A percentile compares a stretch with the other conserved stretches of the same genome.
Evolutionary conservation across 148 eudicot species (phyloP).

Genomic region (Cornus suecica): DNA sequence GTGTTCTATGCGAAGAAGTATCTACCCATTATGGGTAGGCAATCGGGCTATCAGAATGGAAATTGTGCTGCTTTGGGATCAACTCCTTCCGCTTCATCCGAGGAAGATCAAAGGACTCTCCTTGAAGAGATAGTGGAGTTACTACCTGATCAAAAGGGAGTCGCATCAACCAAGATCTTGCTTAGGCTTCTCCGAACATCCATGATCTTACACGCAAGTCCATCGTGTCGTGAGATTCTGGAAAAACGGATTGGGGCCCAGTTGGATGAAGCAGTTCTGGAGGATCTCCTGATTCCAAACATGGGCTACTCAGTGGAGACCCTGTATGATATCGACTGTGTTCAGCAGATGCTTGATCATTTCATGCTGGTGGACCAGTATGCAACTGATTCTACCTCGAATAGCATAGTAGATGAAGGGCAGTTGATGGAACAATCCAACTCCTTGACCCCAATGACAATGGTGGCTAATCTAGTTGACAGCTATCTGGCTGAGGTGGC

Average conservation of each 20-base stretch:
- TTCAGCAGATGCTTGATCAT: slow-evolving; percentile 47
- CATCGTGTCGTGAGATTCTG: slow-evolving; percentile 31
- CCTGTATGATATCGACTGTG: slow-evolving; percentile 47
- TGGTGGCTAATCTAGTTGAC: slow-evolving; percentile 55
- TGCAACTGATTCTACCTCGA: slow-evolving; percentile 24
- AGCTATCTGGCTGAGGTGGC: slow-evolving; percentile 56
- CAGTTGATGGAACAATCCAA: slow-evolving; percentile 20
- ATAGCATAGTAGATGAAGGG: slow-evolving; percentile 26
- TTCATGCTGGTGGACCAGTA: slow-evolving; percentile 38
- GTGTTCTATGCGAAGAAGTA: slow-evolving; percentile 42
- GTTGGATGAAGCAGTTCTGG: slow-evolving; percentile 42
- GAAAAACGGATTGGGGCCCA: slow-evolving; percentile 41
- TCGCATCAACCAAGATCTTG: slow-evolving; percentile 32
- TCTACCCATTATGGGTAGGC: slow-evolving; percentile 34
- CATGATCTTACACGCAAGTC: slow-evolving; percentile 35
- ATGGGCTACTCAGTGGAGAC: slow-evolving; percentile 46
- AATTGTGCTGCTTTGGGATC: slow-evolving; percentile 13
- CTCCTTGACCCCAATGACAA: slow-evolving; percentile 27
- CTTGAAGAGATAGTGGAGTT: slow-evolving; percentile 45
- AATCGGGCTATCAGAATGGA: slow-evolving; percentile 22
- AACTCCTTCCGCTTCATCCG: slow-evolving; percentile 14
- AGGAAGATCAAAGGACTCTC: slow-evolving; percentile 37
- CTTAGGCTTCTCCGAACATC: slow-evolving; percentile 46
- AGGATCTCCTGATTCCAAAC: slow-evolving; percentile 50
- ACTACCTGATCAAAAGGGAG: slow-evolving; percentile 41